Conservation (phyloP, 2,329 filamentous ascomycete species). For the Alternaria gansuensis region DNA sequence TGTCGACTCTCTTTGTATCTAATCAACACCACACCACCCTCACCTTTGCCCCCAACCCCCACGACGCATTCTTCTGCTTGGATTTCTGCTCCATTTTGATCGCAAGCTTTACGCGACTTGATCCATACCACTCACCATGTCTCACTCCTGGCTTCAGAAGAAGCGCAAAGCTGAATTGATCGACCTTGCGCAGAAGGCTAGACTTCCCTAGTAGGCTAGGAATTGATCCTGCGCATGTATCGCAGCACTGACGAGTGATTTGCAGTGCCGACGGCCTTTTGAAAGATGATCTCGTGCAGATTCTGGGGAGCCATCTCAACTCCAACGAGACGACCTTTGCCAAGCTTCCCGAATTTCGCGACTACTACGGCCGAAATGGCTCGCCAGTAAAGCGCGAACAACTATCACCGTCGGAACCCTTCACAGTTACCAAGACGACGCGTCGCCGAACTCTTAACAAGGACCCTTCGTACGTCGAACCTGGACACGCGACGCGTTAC, state of each 20-base stretch:
- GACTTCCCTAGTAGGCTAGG: constrained; percentile 71
- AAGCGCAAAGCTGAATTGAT: constrained; percentile 84
- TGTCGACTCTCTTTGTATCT: constrained; percentile 27
- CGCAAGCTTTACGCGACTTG: constrained; percentile 61
- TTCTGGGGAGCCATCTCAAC: constrained; percentile 52
- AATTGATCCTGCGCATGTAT: constrained; percentile 6
- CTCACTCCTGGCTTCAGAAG: constrained; percentile 74
- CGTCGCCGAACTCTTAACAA: constrained; percentile 50
- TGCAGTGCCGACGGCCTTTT: constrained; percentile 73
- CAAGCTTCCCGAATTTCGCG: constrained; percentile 70
- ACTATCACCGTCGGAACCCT: constrained; percentile 46
- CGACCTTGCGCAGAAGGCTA: constrained; percentile 75
- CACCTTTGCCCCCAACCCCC: constrained; percentile 15
- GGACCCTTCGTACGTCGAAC: constrained; percentile 41
- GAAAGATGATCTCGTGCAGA: constrained; percentile 78
- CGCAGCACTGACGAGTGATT: constrained; percentile 25
- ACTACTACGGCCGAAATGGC: constrained; percentile 76
- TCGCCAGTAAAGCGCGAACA: constrained; percentile 62
- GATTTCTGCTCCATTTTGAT: constrained; percentile 44
- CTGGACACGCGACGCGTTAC: constrained; percentile 37
- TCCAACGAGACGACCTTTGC: constrained; percentile 72
- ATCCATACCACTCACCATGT: constrained; percentile 63
- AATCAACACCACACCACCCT: constrained; percentile 36
- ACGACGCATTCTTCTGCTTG: constrained; percentile 29
- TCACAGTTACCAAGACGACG: constrained; percentile 44